Percentiles rank a stretch among this genome's conserved stretches.
Evolutionary conservation across 495 filamentous ascomycete genomes (phyloP).

Genomic region (Clavariopsis aquatica): DNA sequence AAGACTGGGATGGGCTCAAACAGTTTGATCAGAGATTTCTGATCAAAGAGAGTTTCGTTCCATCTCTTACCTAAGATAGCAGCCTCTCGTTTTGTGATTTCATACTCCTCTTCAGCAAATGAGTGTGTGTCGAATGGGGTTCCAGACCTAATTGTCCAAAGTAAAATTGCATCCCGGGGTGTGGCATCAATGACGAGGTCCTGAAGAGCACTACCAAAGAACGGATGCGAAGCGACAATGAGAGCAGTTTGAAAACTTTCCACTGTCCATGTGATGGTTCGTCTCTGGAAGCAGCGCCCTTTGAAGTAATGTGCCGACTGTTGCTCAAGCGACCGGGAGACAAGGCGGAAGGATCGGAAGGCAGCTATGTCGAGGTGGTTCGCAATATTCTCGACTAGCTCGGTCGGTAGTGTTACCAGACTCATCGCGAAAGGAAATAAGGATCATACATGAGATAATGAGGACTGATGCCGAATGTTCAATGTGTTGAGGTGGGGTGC

Average conservation of each 20-base stretch:
- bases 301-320: constrained; percentile 17
- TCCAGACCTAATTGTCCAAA: constrained; percentile 16
- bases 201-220: constrained; percentile 12
- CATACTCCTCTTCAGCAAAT: background rate
- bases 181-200: constrained; percentile 28
- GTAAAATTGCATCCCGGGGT: constrained; percentile 14
- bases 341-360: constrained; percentile 23
- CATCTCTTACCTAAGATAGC: constrained; percentile 4
- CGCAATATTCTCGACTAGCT: constrained; percentile 20
- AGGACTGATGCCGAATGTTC: background rate
- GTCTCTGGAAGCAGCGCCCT: constrained; percentile 20
- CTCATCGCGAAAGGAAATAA: background rate
- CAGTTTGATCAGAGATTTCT: constrained; percentile 8
- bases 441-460: background rate
- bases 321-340: constrained; percentile 6
- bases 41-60: constrained; percentile 26
- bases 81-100: background rate
- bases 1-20: constrained; percentile 9
- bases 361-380: constrained; percentile 6
- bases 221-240: background rate
- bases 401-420: constrained; percentile 13
- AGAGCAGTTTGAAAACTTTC: constrained; percentile 5
- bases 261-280: constrained; percentile 7
- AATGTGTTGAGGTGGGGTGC: background rate
- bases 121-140: background rate